Evolutionary conservation across 371 early-diverging fungal species (phyloP).

Genomic region (Saksenaea oblongispora): DNA sequence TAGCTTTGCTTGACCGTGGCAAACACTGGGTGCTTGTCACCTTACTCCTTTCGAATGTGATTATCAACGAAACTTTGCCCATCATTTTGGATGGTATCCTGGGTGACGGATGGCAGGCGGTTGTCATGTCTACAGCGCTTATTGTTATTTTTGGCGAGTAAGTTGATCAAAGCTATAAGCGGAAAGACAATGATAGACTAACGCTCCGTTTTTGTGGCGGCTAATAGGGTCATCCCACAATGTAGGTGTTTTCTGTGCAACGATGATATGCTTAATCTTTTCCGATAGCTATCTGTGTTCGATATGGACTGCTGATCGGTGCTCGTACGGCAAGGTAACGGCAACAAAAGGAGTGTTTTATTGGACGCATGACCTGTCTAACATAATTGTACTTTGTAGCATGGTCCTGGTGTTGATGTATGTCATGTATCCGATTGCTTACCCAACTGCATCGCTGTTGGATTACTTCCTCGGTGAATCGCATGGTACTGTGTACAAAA

Average conservation of each 20-base stretch:
- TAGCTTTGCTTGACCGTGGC: constrained; percentile 69
- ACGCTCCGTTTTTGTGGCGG: not conserved
- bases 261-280: not conserved
- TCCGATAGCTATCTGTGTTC: constrained; percentile 58
- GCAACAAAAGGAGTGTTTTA: not conserved
- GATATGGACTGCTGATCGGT: constrained; percentile 82
- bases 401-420: constrained; percentile 29
- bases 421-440: constrained; percentile 70
- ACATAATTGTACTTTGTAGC: constrained; percentile 4
- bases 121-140: constrained; percentile 84
- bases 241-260: constrained; percentile 22
- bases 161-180: constrained; percentile 19
- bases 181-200: not conserved
- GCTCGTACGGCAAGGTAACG: constrained; percentile 64
- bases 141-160: constrained; percentile 95
- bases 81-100: constrained; percentile 84
- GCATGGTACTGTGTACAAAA: constrained; percentile 80
- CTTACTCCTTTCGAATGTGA: constrained; percentile 86
- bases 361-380: constrained; percentile 7
- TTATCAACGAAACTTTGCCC: constrained; percentile 95
- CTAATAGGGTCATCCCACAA: constrained; percentile 47
- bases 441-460: constrained; percentile 79
- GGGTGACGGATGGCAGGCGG: constrained; percentile 84
- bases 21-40: constrained; percentile 90
- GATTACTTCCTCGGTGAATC: constrained; percentile 83